These are phyloP conservation scores for Didymosphaeria variabile DNA, from an alignment of 2,329 filamentous ascomycete genomes.

Conservation along the genomic window DNA sequence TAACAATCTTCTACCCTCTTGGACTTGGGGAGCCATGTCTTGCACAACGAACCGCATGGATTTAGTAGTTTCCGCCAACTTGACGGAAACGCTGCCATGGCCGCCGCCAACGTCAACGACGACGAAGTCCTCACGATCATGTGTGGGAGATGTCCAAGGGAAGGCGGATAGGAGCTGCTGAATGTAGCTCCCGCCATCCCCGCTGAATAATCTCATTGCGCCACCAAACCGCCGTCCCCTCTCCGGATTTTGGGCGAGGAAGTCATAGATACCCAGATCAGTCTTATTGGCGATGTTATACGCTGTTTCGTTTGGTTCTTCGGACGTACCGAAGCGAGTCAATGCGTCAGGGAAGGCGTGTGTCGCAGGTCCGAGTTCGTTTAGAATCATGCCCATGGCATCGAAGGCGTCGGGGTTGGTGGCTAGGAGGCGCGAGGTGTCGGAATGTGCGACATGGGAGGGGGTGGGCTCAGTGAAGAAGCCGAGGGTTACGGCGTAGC, in stretches of 20 bases:
- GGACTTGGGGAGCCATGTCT: background rate
- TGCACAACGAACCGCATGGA: background rate
- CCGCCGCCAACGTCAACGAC: slow-evolving; percentile 5
- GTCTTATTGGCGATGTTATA: slow-evolving; percentile 2
- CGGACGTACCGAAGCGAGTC: background rate
- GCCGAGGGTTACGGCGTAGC: background rate
- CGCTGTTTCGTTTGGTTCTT: slow-evolving; percentile 1
- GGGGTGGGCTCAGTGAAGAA: background rate
- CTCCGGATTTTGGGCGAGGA: background rate
- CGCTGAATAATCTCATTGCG: background rate
- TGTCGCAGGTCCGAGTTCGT: slow-evolving; percentile 3
- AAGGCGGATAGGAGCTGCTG: background rate
- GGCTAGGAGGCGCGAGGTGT: background rate
- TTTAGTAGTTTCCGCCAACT: background rate
- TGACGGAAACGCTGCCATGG: background rate
- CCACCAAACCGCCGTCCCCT: background rate
- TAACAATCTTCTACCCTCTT: background rate
- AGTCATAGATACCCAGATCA: background rate
- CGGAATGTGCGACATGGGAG: background rate
- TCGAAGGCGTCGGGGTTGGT: background rate
- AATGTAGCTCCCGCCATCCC: background rate
- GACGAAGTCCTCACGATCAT: background rate
- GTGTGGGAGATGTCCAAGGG: background rate
- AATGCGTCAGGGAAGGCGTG: background rate
- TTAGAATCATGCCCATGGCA: slow-evolving; percentile 4